Percentiles rank a stretch among this genome's conserved stretches.
These are phyloP conservation scores for Dacryopinax spathularia DNA, from an alignment of 768 basidiomycete genomes.

Conservation along the genomic window DNA sequence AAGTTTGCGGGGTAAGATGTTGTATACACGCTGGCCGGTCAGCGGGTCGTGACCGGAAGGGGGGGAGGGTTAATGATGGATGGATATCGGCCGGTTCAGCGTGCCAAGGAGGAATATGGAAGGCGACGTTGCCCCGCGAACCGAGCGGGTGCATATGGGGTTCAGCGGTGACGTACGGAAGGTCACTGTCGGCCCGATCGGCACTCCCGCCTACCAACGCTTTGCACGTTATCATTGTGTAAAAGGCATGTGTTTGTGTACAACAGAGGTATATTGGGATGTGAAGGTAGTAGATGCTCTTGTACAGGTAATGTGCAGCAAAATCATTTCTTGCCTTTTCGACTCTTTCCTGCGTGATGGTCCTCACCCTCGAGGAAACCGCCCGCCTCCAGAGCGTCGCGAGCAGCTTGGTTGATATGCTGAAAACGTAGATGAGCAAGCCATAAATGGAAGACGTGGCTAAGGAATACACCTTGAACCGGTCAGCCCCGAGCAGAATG, in stretches of 20 bases:
- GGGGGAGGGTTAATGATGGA: neutral
- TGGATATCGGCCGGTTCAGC: too few species aligned
- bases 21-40: neutral
- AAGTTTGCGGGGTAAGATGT: neutral
- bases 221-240: too few species aligned
- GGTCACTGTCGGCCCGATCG: neutral
- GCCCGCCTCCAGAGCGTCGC: constrained; percentile 75
- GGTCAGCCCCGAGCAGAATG: constrained; percentile 72
- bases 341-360: neutral
- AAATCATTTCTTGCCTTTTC: neutral
- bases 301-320: neutral
- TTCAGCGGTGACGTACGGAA: neutral
- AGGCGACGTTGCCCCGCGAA: neutral
- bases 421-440: constrained; percentile 14
- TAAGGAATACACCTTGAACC: constrained; percentile 32
- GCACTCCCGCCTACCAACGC: too few species aligned
- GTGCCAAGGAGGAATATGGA: neutral
- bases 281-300: neutral
- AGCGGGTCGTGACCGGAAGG: neutral
- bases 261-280: neutral
- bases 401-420: constrained; percentile 90
- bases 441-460: constrained; percentile 25
- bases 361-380: constrained; percentile 53
- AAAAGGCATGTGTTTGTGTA: too few species aligned
- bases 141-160: neutral